Evolutionary conservation across 345 rosid species (phyloP).

Genomic region (Cardamine resedifolia): DNA sequence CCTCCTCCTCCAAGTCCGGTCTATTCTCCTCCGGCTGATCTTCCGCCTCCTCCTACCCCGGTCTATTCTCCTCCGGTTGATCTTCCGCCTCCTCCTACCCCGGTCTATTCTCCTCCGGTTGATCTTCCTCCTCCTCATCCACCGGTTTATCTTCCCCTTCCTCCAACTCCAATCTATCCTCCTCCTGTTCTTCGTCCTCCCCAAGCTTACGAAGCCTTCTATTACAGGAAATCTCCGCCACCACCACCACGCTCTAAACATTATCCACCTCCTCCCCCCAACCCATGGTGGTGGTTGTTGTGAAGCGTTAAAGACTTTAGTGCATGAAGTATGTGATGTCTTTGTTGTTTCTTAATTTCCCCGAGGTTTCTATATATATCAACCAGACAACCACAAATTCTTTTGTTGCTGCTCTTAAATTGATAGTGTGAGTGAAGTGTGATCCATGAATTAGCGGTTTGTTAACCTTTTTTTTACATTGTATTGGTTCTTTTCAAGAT

Average conservation of each 20-base stretch:
- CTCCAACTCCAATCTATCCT: neutral
- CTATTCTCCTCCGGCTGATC: conserved; percentile 2
- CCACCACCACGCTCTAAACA: conserved; percentile 24
- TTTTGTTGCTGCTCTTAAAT: neutral
- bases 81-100: neutral
- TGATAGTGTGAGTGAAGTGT: conserved; percentile 8
- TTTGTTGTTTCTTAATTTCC: conserved; percentile 4
- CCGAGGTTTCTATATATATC: neutral
- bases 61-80: neutral
- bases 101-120: neutral
- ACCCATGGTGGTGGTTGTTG: conserved; percentile 36
- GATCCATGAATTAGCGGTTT: conserved; percentile 9
- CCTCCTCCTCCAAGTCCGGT: neutral
- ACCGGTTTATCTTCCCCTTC: neutral
- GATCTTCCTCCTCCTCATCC: conserved; percentile 5
- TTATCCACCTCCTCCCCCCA: conserved; percentile 13
- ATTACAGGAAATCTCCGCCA: conserved; percentile 34
- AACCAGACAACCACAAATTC: neutral
- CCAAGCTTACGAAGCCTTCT: conserved; percentile 27
- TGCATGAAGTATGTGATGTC: conserved; percentile 8
- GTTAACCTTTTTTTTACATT: neutral
- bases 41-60: neutral
- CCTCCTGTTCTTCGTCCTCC: conserved; percentile 15
- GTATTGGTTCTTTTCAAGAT: conserved; percentile 10
- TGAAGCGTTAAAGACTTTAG: conserved; percentile 12